Evolutionary conservation across 148 eudicot species (phyloP), one percentile per base, ranked within the genome.

Genomic region (Agrostemma githago): DNA sequence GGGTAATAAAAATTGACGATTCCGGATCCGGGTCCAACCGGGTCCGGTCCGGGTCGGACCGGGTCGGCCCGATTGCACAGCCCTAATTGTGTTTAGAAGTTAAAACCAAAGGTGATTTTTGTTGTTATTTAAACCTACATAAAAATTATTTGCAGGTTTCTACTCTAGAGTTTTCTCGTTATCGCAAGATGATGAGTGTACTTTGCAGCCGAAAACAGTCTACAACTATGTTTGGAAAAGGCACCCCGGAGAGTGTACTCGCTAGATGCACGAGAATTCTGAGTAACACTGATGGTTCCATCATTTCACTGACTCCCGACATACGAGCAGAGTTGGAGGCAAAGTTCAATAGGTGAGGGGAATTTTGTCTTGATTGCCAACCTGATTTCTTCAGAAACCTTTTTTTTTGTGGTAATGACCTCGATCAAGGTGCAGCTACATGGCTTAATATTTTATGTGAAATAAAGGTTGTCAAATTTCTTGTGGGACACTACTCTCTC

Each of bases 181-280:
- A 96, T 84, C 96, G 99, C 75, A 96, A 96, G 80, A 92, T 96
- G 96, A 96, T 96, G 99, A 96, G 97, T 81, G 97, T 92, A 34
- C 97, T 96, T 61, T 92, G 99, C 78, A 89, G 82, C 85, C 89
- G 90, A 72, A 92, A 96, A 82, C 95, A 96, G 82, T 89, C 91
- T 72, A 83, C 88, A 82, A 86, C 88, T 66, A 90, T 96, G 94
- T 92, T 90, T 73, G 86, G 97, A 61, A 96, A 92, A 88, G 99
- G 99, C 68, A 96, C 99, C 38, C 99, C 99, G 34, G 99, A 96
- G 88, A 96, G 95, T 82, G 89, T 96, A 67, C 72, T 96, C 59
- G 82, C 97, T 72, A 85, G 96, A 81, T 96, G 97, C 84, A 79
- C 99, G 42, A 90, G 85, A 68, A 85, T 96, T 68, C 81, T 96